Percentiles rank a stretch among this genome's conserved stretches.
Conservation (phyloP, 495 filamentous ascomycete species). For the Parmelia sp. region DNA sequence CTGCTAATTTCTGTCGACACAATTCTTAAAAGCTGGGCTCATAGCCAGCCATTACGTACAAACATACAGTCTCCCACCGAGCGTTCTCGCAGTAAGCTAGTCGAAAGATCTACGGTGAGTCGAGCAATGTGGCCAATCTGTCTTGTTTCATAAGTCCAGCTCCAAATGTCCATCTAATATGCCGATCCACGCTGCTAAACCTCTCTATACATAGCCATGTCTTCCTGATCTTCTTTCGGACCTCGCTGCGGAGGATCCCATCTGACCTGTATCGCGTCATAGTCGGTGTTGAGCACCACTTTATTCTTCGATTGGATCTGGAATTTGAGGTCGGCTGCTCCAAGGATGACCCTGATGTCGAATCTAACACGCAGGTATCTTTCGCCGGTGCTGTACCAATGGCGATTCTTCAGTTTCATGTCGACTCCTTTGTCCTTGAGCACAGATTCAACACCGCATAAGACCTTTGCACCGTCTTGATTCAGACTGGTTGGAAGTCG, state of each 20-base stretch:
- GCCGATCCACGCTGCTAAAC: no score
- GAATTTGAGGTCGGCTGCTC: slow-evolving; percentile 50
- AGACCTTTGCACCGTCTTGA: slow-evolving; percentile 29
- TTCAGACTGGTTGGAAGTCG: slow-evolving; percentile 40
- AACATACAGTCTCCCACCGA: no score
- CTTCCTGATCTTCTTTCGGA: not conserved
- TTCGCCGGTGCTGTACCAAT: slow-evolving; percentile 39
- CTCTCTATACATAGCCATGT: not conserved
- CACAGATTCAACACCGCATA: slow-evolving; percentile 31
- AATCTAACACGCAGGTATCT: slow-evolving; percentile 45
- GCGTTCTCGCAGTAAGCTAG: no score
- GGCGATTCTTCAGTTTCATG: slow-evolving; percentile 41
- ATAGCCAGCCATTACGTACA: no score
- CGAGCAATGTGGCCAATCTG: no score
- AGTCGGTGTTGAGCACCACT: slow-evolving; percentile 37
- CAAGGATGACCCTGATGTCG: slow-evolving; percentile 47
- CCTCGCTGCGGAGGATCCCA: slow-evolving; percentile 37
- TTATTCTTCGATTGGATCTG: slow-evolving; percentile 48
- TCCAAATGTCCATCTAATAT: no score
- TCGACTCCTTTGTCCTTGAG: slow-evolving; percentile 33
- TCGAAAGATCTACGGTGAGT: no score
- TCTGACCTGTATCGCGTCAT: slow-evolving; percentile 45
- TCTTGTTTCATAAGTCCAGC: no score
- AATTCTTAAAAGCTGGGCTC: no score
- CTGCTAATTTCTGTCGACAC: no score